phyloP scores from a whole-genome alignment of 495 filamentous ascomycete species.

The Daldinia bambusicola region DNA sequence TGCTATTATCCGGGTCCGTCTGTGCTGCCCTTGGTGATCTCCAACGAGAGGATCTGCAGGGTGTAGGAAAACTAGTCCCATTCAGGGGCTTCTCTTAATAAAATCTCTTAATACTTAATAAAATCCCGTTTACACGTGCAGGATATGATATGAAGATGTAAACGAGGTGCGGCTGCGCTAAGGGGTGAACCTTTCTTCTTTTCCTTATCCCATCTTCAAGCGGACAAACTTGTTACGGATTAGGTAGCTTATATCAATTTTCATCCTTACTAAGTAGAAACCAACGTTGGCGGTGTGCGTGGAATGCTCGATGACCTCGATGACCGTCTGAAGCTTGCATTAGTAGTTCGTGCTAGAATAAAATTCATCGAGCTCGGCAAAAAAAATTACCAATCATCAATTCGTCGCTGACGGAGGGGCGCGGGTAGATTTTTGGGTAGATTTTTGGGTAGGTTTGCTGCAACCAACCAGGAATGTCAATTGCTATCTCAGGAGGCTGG shows the following conservation, averaged over 20 bases:
- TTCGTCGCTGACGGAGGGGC: conserved; percentile 19
- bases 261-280: not conserved
- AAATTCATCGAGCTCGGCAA: conserved; percentile 31
- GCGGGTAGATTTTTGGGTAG: conserved; percentile 17
- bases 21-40: conserved; percentile 39
- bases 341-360: conserved; percentile 30
- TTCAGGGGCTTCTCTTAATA: conserved; percentile 38
- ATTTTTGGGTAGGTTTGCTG: conserved; percentile 22
- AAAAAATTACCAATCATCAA: conserved; percentile 37
- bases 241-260: not conserved
- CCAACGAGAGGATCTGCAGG: conserved; percentile 36
- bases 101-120: not conserved
- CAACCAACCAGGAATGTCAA: conserved; percentile 34
- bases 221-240: not conserved
- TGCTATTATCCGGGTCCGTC: conserved; percentile 23
- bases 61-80: conserved; percentile 22
- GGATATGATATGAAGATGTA: not conserved
- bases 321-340: conserved; percentile 15
- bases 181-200: conserved; percentile 3
- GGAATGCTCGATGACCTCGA: conserved; percentile 11
- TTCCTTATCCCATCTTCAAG: not conserved
- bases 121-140: not conserved
- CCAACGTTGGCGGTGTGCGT: conserved; percentile 23
- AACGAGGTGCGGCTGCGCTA: conserved; percentile 1
- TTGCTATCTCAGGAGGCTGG: conserved; percentile 36